Conservation (phyloP, 2,329 filamentous ascomycete species). For the Hypoxylon sp. region DNA sequence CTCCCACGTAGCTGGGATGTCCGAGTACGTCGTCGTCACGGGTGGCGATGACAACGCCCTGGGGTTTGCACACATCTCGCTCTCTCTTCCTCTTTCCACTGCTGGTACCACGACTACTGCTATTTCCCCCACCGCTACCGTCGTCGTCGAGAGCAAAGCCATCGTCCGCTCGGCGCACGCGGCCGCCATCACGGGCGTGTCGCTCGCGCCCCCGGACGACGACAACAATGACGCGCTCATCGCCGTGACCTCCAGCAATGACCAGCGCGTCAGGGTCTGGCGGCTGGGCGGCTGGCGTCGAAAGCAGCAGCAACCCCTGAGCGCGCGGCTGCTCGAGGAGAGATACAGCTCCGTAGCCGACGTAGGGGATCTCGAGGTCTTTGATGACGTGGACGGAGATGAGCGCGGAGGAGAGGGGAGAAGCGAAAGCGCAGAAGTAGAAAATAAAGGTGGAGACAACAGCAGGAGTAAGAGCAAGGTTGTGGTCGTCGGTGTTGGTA, state of each 20-base stretch:
- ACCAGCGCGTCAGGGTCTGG: conserved; percentile 68
- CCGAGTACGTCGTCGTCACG: conserved; percentile 66
- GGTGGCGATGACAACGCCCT: conserved; percentile 91
- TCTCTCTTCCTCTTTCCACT: conserved; percentile 20
- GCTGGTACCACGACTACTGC: no score
- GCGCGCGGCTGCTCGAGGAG: conserved; percentile 56
- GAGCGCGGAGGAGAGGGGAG: conserved; percentile 4
- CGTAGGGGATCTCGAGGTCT: conserved; percentile 58
- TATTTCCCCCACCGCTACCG: conserved; percentile 7
- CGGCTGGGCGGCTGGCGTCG: conserved; percentile 42
- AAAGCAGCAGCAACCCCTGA: conserved; percentile 26
- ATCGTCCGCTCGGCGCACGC: conserved; percentile 70
- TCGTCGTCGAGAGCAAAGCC: conserved; percentile 32
- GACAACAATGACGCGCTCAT: conserved; percentile 41
- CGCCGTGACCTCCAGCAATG: conserved; percentile 64
- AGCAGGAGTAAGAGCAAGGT: conserved; percentile 11
- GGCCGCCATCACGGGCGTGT: conserved; percentile 71
- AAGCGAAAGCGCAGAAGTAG: neutral
- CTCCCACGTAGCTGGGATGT: conserved; percentile 39
- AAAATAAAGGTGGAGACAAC: conserved; percentile 10
- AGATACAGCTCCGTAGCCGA: conserved; percentile 68
- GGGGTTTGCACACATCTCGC: conserved; percentile 49
- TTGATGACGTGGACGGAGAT: conserved; percentile 36
- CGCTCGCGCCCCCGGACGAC: conserved; percentile 44
- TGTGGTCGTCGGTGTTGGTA: conserved; percentile 40